Base-by-base conservation (phyloP, 345 rosid species). In the Firmiana major region DNA sequence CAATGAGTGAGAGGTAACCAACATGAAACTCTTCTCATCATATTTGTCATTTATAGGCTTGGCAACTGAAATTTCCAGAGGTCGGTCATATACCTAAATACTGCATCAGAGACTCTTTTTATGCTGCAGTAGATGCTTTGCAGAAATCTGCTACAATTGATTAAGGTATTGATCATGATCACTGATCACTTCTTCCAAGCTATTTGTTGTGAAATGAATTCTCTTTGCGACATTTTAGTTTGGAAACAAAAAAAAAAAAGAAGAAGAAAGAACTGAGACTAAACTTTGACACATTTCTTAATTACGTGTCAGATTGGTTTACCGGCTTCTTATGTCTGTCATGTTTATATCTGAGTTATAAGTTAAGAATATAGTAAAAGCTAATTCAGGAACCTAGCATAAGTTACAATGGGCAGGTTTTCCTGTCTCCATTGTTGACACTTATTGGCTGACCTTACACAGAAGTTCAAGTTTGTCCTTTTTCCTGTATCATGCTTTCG, bases 61-160 rank as follows among this genome's bases (percentile, higher is more conserved):
- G 17, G 74, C 64, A 40, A 24, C 43, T 22, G 42, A 54, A 54
- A 31, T 55, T 74, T 38, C 49, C 62, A 16, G 64, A 6, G n/a
- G 46, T 54, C 31, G 6, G 46, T 72, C 46, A n/a, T 34, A 54
- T 53, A 36, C n/a, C 51, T 21, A 2, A 43, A 42, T 40, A 40
- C 34, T 12, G 31, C 28, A 67, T 9, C 28, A 26, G 38, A 26
- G 19, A 22, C 7, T 42, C n/a, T n/a, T 21, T 43, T 10, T 43
- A 11, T 67, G 51, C 51, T 67, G 54, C 51, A 21, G 72, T 54
- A 42, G 72, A 43, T 62, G 51, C 72, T 68, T 68, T 68, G 53
- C 54, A 22, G 73, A 71, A 71, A 53, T 17, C 75, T 71, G 75
- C 75, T n/a, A 36, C 62, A n/a, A 51, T 38, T 24, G 13, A 49